These are phyloP conservation scores for Hyphochytrium catenoides DNA, from an alignment of 352 stramenopile genomes.

Conservation along the genomic window DNA sequence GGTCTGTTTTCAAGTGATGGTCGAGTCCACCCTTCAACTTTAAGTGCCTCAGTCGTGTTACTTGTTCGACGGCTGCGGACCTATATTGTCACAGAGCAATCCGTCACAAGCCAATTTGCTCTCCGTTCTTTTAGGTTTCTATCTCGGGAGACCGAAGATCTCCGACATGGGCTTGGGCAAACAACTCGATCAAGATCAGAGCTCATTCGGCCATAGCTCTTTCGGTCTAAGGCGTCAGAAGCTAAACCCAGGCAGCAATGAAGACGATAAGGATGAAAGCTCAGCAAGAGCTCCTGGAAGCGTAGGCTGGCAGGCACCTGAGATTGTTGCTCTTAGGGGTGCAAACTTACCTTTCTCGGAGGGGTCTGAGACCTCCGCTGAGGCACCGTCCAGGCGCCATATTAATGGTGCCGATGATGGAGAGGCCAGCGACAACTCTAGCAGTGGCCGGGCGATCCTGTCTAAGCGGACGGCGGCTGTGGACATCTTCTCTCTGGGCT, in stretches of 20 bases:
- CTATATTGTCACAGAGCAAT: too few species aligned
- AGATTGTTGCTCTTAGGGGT: slow-evolving; percentile 25
- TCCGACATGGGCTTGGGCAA: slow-evolving; percentile 66
- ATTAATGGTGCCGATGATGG: neutral
- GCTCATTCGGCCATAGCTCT: slow-evolving; percentile 5
- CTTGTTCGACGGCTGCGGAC: too few species aligned
- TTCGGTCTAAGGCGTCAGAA: too few species aligned
- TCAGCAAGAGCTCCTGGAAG: slow-evolving; percentile 25
- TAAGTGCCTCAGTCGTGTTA: too few species aligned
- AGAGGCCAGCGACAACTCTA: neutral
- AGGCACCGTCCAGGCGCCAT: slow-evolving; percentile 1
- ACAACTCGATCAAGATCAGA: slow-evolving; percentile 15
- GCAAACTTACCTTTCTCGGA: too few species aligned
- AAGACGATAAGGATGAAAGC: too few species aligned
- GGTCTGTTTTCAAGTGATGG: too few species aligned
- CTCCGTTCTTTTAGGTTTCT: slow-evolving; percentile 7
- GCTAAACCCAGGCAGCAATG: too few species aligned
- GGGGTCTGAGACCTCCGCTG: too few species aligned
- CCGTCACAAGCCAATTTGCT: slow-evolving; percentile 13
- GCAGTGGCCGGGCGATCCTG: neutral
- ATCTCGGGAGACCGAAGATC: slow-evolving; percentile 42
- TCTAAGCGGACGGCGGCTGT: slow-evolving; percentile 16
- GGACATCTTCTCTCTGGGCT: slow-evolving; percentile 60
- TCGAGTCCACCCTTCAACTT: too few species aligned
- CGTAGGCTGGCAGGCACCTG: slow-evolving; percentile 54